Evolutionary conservation across 225 moss, liverwort and hornwort genomes (phyloP).

Genomic region (Rhytidiadelphus loreus): DNA sequence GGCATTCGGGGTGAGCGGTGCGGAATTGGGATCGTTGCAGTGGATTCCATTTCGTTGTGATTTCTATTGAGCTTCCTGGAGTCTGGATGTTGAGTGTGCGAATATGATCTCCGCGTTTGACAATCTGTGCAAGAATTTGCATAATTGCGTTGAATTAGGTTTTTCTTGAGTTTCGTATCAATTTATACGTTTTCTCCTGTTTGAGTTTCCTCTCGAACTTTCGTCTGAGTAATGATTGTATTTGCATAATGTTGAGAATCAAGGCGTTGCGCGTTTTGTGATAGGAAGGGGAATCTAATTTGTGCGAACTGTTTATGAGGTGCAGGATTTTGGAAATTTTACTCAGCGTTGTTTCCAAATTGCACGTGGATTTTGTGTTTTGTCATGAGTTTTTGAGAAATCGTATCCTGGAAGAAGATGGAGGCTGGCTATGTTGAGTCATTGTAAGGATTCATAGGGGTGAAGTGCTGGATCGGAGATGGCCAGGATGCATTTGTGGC

Average conservation of each 20-base stretch:
- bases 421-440: not conserved
- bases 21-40: not conserved
- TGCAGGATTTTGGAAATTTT: not conserved
- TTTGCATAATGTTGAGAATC: not conserved
- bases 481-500: constrained; percentile 15
- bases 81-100: not conserved
- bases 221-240: not conserved
- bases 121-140: not conserved
- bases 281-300: not conserved
- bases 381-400: not conserved
- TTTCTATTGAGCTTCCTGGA: not conserved
- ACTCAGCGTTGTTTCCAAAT: not conserved
- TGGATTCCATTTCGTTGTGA: not conserved
- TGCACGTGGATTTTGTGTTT: not conserved
- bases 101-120: not conserved
- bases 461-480: not conserved
- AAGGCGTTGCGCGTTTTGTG: not conserved
- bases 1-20: not conserved
- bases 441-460: not conserved
- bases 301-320: not conserved
- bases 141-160: not conserved
- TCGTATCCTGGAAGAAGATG: not conserved
- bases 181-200: not conserved
- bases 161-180: not conserved
- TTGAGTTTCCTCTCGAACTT: not conserved